Evolutionary conservation across 1,284 basidiomycete genomes (phyloP).

Genomic region (Testicularia cyperi): DNA sequence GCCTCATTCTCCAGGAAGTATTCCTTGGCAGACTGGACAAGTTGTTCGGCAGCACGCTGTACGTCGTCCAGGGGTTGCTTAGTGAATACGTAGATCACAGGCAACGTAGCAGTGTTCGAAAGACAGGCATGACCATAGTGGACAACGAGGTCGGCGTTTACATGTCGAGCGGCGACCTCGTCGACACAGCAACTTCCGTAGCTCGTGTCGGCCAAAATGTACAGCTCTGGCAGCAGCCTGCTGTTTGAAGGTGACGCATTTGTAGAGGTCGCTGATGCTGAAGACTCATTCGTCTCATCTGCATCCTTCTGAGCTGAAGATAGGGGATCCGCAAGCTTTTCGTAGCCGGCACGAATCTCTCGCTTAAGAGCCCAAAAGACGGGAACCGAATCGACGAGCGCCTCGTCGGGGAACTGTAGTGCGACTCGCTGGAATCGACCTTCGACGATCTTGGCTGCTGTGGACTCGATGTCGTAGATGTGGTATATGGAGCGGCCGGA

Average conservation of each 20-base stretch:
- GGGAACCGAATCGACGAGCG: slow-evolving; percentile 81
- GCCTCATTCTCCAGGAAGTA: neutral
- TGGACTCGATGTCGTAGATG: slow-evolving; percentile 48
- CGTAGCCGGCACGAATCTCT: slow-evolving; percentile 61
- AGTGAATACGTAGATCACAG: slow-evolving; percentile 82
- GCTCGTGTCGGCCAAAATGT: slow-evolving; percentile 92
- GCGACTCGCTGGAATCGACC: slow-evolving; percentile 62
- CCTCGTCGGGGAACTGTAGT: slow-evolving; percentile 93
- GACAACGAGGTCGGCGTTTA: slow-evolving; percentile 85
- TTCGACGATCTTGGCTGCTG: slow-evolving; percentile 25
- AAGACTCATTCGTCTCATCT: too few species aligned
- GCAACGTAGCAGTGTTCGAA: slow-evolving; percentile 73
- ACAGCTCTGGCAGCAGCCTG: slow-evolving; percentile 65
- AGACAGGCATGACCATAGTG: slow-evolving; percentile 98
- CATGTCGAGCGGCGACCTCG: slow-evolving; percentile 90
- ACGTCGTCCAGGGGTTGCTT: slow-evolving; percentile 66
- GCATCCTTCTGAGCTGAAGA: too few species aligned
- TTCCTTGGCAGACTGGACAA: slow-evolving; percentile 17
- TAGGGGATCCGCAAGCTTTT: too few species aligned
- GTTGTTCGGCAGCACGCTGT: slow-evolving; percentile 39
- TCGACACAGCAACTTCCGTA: slow-evolving; percentile 99
- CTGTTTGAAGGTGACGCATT: too few species aligned
- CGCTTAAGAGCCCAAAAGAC: slow-evolving; percentile 75
- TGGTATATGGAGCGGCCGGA: slow-evolving; percentile 34
- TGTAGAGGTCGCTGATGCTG: too few species aligned